These are phyloP conservation scores for Trifolium repens DNA, from an alignment of 306 rosid species.

Conservation along the genomic window DNA sequence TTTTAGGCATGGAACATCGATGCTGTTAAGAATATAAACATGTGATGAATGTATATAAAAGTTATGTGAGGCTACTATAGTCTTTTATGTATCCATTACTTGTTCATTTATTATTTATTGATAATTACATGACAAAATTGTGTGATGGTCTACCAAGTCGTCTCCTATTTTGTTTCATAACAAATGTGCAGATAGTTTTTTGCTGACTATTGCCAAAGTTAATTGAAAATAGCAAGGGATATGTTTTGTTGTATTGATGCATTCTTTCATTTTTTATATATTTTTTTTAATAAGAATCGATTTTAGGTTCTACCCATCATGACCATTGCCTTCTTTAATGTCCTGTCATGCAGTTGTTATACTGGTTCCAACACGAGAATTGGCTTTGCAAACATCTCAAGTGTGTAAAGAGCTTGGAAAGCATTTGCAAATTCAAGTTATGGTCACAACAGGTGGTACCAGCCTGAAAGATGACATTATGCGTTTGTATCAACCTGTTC, in stretches of 20 bases:
- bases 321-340: conserved; percentile 22
- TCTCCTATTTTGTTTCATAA: background rate
- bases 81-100: conserved; percentile 11
- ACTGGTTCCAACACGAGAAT: conserved; percentile 93
- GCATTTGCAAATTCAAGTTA: conserved; percentile 91
- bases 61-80: background rate
- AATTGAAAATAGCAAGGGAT: conserved; percentile 16
- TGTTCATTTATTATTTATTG: background rate
- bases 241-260: conserved; percentile 32
- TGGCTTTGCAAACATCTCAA: conserved; percentile 99
- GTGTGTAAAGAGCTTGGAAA: conserved; percentile 98
- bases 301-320: conserved; percentile 18
- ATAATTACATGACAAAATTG: conserved; percentile 16
- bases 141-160: background rate
- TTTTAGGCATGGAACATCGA: conserved; percentile 10
- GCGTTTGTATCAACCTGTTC: conserved; percentile 99
- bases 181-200: conserved; percentile 8
- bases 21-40: background rate
- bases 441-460: conserved; percentile 99
- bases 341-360: conserved; percentile 70
- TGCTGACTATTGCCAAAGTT: conserved; percentile 7
- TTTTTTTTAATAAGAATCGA: conserved; percentile 4
- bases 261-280: background rate
- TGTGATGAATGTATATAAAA: background rate
- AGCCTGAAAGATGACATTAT: conserved; percentile 96